These are phyloP conservation scores for Boletus eberwhitei DNA, from an alignment of 768 basidiomycete species.

Conservation along the genomic window DNA sequence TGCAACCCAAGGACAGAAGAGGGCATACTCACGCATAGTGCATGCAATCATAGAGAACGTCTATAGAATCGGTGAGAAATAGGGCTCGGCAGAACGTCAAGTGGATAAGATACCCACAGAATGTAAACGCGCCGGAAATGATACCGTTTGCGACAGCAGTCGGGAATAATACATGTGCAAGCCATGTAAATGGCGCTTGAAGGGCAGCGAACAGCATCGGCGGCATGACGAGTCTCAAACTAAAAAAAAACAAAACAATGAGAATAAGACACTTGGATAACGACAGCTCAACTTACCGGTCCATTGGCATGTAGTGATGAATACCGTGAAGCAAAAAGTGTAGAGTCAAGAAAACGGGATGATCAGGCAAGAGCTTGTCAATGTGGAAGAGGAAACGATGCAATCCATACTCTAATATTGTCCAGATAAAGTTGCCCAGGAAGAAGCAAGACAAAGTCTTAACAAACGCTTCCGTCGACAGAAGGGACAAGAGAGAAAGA, in stretches of 20 bases:
- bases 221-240: conserved; percentile 96
- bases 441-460: conserved; percentile 71
- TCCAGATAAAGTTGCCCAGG: conserved; percentile 89
- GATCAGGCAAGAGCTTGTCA: conserved; percentile 83
- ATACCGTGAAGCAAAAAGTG: conserved; percentile 95
- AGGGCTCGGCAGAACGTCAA: background rate
- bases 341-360: conserved; percentile 69
- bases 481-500: conserved; percentile 40
- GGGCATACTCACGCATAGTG: conserved; percentile 75
- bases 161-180: conserved; percentile 83
- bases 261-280: background rate
- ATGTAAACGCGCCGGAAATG: conserved; percentile 73
- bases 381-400: conserved; percentile 98
- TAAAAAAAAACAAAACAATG: conserved; percentile 32
- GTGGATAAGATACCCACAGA: conserved; percentile 51
- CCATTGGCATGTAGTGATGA: conserved; percentile 98
- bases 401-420: conserved; percentile 85
- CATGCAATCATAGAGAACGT: conserved; percentile 85
- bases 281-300: conserved; percentile 50
- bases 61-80: conserved; percentile 35
- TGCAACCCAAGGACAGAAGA: background rate
- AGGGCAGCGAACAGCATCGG: conserved; percentile 76
- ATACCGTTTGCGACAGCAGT: conserved; percentile 84
- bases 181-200: conserved; percentile 80
- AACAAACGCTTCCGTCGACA: conserved; percentile 49